These are phyloP conservation scores for Diaporthe humulicola DNA, from an alignment of 2,329 filamentous ascomycete genomes.

Conservation along the genomic window DNA sequence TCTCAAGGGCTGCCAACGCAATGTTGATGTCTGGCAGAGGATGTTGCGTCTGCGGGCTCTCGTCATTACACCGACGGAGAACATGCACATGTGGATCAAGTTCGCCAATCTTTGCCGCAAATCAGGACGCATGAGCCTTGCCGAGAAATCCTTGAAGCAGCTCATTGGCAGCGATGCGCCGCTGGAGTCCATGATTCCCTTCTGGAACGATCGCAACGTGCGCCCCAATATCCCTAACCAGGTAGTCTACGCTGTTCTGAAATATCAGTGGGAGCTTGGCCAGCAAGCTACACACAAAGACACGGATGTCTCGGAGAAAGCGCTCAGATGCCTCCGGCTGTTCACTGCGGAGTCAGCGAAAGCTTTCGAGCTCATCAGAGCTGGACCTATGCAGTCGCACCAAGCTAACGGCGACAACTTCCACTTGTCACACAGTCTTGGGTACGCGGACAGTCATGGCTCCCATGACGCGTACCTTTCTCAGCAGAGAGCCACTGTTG, in stretches of 20 bases:
- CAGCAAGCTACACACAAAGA: slow-evolving; percentile 65
- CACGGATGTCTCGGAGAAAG: slow-evolving; percentile 64
- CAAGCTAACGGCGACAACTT: slow-evolving; percentile 57
- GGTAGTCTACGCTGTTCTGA: slow-evolving; percentile 95
- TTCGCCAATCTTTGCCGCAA: slow-evolving; percentile 98
- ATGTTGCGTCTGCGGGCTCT: slow-evolving; percentile 96
- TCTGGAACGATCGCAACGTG: slow-evolving; percentile 63
- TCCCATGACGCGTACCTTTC: slow-evolving; percentile 60
- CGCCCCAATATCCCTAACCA: slow-evolving; percentile 73
- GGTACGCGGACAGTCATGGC: slow-evolving; percentile 60
- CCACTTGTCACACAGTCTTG: slow-evolving; percentile 61
- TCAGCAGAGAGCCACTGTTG: slow-evolving; percentile 66
- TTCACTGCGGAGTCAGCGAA: slow-evolving; percentile 73
- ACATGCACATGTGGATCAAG: slow-evolving; percentile 99
- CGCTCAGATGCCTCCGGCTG: slow-evolving; percentile 69
- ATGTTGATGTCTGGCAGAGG: slow-evolving; percentile 97
- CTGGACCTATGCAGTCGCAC: slow-evolving; percentile 60
- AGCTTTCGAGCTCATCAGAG: slow-evolving; percentile 66
- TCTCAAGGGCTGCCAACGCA: slow-evolving; percentile 93
- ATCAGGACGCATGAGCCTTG: slow-evolving; percentile 91
- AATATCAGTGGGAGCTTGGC: slow-evolving; percentile 94
- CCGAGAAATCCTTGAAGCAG: slow-evolving; percentile 93
- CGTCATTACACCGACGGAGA: slow-evolving; percentile 91
- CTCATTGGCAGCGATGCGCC: slow-evolving; percentile 81
- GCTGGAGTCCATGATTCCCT: slow-evolving; percentile 72